A percentile compares a stretch with the other conserved stretches of the same genome.
phyloP scores from a whole-genome alignment of 768 basidiomycete genomes.

The Brasilioporus rufonigricans region DNA sequence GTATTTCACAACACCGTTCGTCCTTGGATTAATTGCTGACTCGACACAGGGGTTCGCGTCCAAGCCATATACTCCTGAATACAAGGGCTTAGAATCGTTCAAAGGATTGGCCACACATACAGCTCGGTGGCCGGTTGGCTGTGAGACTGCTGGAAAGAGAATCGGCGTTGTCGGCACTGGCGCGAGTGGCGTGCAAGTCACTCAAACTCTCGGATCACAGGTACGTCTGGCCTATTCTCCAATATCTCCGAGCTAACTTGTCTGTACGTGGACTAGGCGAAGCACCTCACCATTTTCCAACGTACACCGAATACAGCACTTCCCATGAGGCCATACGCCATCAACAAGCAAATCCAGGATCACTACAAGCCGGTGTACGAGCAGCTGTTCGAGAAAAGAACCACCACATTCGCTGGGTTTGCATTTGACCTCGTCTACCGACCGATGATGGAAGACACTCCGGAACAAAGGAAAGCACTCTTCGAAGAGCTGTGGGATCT shows the following conservation, averaged over 20 bases:
- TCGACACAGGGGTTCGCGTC: neutral
- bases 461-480: constrained; percentile 1
- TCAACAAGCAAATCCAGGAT: constrained; percentile 10
- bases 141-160: constrained; percentile 6
- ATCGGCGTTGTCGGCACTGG: too few relatives aligned
- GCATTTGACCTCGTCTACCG: constrained; percentile 1
- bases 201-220: constrained; percentile 3
- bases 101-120: constrained; percentile 6
- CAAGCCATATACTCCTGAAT: constrained; percentile 6
- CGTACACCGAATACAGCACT: constrained; percentile 7
- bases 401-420: constrained; percentile 1
- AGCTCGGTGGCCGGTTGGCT: constrained; percentile 4
- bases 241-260: neutral
- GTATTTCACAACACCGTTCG: neutral
- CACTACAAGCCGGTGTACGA: constrained; percentile 7
- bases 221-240: neutral
- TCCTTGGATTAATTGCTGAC: neutral
- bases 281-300: constrained; percentile 11
- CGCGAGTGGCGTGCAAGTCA: too few relatives aligned
- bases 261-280: neutral
- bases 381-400: constrained; percentile 3
- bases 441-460: constrained; percentile 9
- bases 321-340: constrained; percentile 4
- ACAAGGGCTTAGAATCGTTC: constrained; percentile 4
- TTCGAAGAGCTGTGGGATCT: constrained; percentile 8